Evolutionary conservation across 2,329 filamentous ascomycete species (phyloP).

Genomic region (Monosporascus sp.): DNA sequence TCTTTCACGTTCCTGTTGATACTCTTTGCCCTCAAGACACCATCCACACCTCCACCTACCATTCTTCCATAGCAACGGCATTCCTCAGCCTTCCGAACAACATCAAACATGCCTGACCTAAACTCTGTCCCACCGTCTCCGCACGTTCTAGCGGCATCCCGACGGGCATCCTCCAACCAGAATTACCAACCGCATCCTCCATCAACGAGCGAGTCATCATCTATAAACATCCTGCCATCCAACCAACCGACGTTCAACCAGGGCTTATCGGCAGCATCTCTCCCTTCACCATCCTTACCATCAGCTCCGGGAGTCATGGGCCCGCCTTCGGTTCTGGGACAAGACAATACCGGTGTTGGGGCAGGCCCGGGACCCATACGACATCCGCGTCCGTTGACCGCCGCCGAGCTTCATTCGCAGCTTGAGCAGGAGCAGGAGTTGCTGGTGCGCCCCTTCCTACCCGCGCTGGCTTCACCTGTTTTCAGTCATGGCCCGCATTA

Average conservation of each 20-base stretch:
- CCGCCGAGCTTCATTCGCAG: slow-evolving; percentile 81
- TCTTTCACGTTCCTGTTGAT: too few species aligned
- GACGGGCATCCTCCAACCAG: slow-evolving; percentile 40
- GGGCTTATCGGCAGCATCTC: slow-evolving; percentile 27
- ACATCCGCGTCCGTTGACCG: slow-evolving; percentile 81
- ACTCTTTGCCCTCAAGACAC: too few species aligned
- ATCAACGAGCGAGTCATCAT: slow-evolving; percentile 34
- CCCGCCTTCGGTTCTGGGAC: slow-evolving; percentile 22
- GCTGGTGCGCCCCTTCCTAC: slow-evolving; percentile 53
- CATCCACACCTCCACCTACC: too few species aligned
- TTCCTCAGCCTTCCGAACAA: not conserved
- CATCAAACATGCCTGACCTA: slow-evolving; percentile 42
- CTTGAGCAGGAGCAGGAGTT: slow-evolving; percentile 95
- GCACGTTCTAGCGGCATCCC: slow-evolving; percentile 36
- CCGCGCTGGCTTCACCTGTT: not conserved
- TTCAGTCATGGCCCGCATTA: not conserved
- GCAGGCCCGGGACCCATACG: slow-evolving; percentile 68
- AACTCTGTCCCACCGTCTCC: slow-evolving; percentile 51
- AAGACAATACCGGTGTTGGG: slow-evolving; percentile 42
- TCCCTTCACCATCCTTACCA: slow-evolving; percentile 26
- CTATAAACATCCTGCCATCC: slow-evolving; percentile 51
- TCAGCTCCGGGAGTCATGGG: slow-evolving; percentile 13
- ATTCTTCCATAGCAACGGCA: too few species aligned
- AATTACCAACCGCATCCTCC: slow-evolving; percentile 26
- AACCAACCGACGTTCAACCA: slow-evolving; percentile 33